Evolutionary conservation across 73 alveolate genomes (phyloP), one percentile per base, ranked within the genome.

Genomic region (Paramecium biaurelia): DNA sequence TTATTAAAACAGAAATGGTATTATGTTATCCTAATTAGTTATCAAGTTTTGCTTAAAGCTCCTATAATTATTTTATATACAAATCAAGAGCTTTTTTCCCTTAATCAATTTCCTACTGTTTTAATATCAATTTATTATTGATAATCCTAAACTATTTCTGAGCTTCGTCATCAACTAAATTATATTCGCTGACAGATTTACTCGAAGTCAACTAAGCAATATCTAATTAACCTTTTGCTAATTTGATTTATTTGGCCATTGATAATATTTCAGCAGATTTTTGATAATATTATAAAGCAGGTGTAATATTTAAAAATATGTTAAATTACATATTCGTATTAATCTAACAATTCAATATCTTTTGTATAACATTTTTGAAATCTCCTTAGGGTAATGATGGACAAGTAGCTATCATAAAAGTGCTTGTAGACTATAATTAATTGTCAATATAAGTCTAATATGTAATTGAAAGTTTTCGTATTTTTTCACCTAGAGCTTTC

Each of bases 301-400:
- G 90, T 11, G 56, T 34, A 18, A 79, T 23, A 42, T 38, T 79
- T 41, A 79, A 20, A 23, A 43, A 79, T 9, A 32, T 30, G 47
- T 79, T 32, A 43, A 30, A 79, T 20, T 79, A 34, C 24, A 18
- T 18, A 43, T 45, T 24, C 20, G 47, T 1, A 79, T 38, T 38
- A 7, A 79, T 26, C 6, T 79, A 34, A 12, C 32, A 21, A 43
- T 47, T 47, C 15, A 42, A 20, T 79, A 79, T 26, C 43, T 47
- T 79, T 24, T 23, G 11, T 3, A 79, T 34, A 2, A 79, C 35
- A 18, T 38, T 41, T 43, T 79, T 79, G 76, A 79, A 42, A 43
- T 79, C 90, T 4, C 90, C 90, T 21, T 79, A 30, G 5, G 90
- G 90, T 23, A 79, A 20, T 2, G 74, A 79, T 2, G 90, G 74